Base-by-base conservation (phyloP, 345 rosid species). In the Linum lewisii region DNA sequence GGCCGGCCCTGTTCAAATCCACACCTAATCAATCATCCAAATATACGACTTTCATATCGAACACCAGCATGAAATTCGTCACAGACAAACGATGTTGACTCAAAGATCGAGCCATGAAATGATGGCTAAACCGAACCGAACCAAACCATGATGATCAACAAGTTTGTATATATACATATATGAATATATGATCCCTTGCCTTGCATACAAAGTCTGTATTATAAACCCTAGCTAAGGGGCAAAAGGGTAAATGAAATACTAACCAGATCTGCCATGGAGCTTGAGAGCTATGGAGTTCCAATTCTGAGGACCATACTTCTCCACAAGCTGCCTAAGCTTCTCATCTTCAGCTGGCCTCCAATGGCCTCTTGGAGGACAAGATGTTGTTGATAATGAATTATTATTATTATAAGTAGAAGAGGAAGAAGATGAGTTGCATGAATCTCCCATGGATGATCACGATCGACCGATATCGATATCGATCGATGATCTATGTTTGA, bases 281-380 rank as follows among this genome's bases (percentile, higher is more conserved):
- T 83, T 77, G 54, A 81, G 83, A 0, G 93, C 88, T 20, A 85
- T 85, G n/a, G 78, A 73, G 65, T 85, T 85, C 93, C 93, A 85
- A 69, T 85, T 85, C 47, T 78, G 88, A 0, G 93, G 77, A 63
- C 93, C 93, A 24, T 63, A 73, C 61, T 81, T 78, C 54, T 76
- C 69, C 6, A 85, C 92, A 57, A 85, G 86, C 49, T 67, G 79
- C 65, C 80, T 69, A 44, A 85, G 92, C 62, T 74, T 82, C 63
- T 82, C 86, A 54, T 85, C 92, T 63, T 85, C 92, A 37, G 78
- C 84, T 1, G 92, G 84, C 38, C 88, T 76, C 93, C 93, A 85
- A 76, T 85, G 93, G 13, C 93, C 88, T 51, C 93, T 70, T 51
- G 77, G 69, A 54, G 77, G 69, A 54, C 79, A 83, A 53, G 57